Evolutionary conservation across 2,329 filamentous ascomycete genomes (phyloP).

Genomic region (Xylaria sp.): DNA sequence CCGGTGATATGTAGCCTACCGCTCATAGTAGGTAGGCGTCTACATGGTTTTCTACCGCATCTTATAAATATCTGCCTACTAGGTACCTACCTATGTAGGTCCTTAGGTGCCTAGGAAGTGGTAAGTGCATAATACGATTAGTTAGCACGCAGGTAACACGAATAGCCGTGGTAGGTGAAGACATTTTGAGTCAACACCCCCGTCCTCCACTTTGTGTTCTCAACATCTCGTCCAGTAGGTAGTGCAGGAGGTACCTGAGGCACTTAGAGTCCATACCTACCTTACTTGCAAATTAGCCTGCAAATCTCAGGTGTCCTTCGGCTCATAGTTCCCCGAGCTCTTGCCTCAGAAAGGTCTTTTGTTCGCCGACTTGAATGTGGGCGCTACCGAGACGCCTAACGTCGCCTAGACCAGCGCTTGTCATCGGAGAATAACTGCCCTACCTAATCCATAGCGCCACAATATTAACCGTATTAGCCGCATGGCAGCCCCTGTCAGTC

Average conservation of each 20-base stretch:
- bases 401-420: slow-evolving; percentile 6
- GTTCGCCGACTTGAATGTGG: slow-evolving; percentile 2
- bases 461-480: slow-evolving; percentile 39
- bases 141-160: background rate
- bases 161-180: background rate
- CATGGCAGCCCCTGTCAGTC: slow-evolving; percentile 20
- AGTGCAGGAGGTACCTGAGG: background rate
- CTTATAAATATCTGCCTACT: background rate
- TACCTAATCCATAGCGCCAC: slow-evolving; percentile 19
- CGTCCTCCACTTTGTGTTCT: background rate
- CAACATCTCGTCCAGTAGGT: background rate
- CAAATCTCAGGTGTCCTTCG: background rate
- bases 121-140: background rate
- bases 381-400: too few species aligned
- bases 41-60: too few species aligned
- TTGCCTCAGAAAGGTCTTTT: background rate
- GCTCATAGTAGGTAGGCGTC: too few species aligned
- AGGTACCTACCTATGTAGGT: too few species aligned
- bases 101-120: too few species aligned
- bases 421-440: slow-evolving; percentile 36
- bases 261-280: too few species aligned
- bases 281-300: background rate
- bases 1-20: background rate
- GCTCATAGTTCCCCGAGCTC: slow-evolving; percentile 7
- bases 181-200: background rate